A percentile compares a stretch with the other conserved stretches of the same genome.
phyloP scores from a whole-genome alignment of 2,329 filamentous ascomycete genomes.

The Tolypocladium sp. region DNA sequence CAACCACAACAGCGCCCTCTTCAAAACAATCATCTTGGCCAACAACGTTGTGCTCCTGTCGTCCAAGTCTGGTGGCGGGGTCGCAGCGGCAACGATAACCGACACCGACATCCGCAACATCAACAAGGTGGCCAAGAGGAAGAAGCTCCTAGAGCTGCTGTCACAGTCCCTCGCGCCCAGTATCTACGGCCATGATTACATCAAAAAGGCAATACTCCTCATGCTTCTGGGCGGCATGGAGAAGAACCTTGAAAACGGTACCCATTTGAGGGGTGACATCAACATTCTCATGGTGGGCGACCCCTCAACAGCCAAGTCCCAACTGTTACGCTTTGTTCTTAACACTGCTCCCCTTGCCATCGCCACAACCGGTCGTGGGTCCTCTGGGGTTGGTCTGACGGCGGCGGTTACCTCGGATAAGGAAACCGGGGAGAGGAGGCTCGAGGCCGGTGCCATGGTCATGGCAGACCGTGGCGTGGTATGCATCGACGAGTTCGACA shows the following conservation, averaged over 20 bases:
- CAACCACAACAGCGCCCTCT: constrained; percentile 80
- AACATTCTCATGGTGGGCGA: constrained; percentile 99
- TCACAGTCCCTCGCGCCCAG: constrained; percentile 92
- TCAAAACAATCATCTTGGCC: constrained; percentile 86
- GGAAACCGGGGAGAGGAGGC: constrained; percentile 86
- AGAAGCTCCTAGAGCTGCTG: constrained; percentile 82
- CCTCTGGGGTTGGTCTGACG: constrained; percentile 94
- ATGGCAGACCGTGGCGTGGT: constrained; percentile 94
- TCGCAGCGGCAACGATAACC: constrained; percentile 85
- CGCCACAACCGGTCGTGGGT: constrained; percentile 91
- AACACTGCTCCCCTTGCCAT: constrained; percentile 96
- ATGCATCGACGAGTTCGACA: constrained; percentile 98
- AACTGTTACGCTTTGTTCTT: constrained; percentile 88
- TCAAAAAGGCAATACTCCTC: constrained; percentile 93
- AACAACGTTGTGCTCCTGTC: constrained; percentile 94
- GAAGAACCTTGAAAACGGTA: constrained; percentile 97
- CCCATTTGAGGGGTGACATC: constrained; percentile 95
- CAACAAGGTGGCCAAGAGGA: constrained; percentile 94
- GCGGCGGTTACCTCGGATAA: constrained; percentile 95
- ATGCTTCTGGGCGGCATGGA: constrained; percentile 95
- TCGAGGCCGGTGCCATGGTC: constrained; percentile 98
- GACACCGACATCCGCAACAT: constrained; percentile 98
- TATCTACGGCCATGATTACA: constrained; percentile 94
- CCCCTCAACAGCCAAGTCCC: constrained; percentile 97
- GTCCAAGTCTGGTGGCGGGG: constrained; percentile 89